Evolutionary conservation across 2,329 filamentous ascomycete genomes (phyloP), one percentile per base, ranked within the genome.

Genomic region (Thielaviopsis musarum): DNA sequence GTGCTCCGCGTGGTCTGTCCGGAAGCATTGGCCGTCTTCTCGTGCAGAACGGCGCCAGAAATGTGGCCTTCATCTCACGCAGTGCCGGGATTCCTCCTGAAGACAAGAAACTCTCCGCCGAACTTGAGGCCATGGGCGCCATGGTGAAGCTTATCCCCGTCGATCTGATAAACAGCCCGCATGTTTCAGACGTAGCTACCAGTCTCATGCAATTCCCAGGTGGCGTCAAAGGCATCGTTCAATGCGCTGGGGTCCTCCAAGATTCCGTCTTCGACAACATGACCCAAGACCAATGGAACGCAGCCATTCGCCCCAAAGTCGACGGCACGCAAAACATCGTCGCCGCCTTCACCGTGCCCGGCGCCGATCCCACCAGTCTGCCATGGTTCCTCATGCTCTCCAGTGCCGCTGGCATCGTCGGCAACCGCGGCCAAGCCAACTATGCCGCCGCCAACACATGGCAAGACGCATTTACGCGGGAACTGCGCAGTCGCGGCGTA

Each of bases 1-100:
- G 81, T 17, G 79, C 79, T 0, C 71, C 81, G 0, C 79, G 80
- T 17, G 81, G 80, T 12, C 70, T 84, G 0, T 81, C 80, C 0
- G 71, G 73, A 38, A 75, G 73, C 63, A 75, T 83, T 45, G 74
- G 78, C 1, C 69, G 72, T 58, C 72, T 78, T 58, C 70, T 84
- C 59, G 69, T 71, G n/a, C 65, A 66, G 4, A 73, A 75, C 13
- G 81, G 81, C 1, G 81, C 74, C 1, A 72, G 69, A 19, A 68
- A 78, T 59, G 63, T 84, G 7, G 74, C 75, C 1, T 77, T 82
- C 53, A 63, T 82, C 0, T 81, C 78, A 12, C 73, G 80, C 45
- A 76, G 74, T 0, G 74, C 74, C 0, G 67, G 67, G 5, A 66
- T 67, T 5, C 66, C 68, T 0, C 51, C 61, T 1, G 65, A 65